phyloP scores from a whole-genome alignment of 371 early-diverging fungal genomes.

The Globomyces sp. region DNA sequence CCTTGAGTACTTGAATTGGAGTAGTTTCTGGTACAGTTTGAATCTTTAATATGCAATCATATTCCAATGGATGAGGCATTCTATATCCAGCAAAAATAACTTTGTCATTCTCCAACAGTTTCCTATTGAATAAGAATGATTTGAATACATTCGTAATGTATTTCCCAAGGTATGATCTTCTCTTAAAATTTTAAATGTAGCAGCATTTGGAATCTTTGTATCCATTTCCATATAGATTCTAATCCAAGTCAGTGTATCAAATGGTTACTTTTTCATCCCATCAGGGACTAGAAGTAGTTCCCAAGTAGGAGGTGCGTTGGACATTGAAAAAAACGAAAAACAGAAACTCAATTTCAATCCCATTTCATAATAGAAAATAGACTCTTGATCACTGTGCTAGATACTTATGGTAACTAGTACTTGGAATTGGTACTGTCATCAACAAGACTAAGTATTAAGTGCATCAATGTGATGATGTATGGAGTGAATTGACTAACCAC shows the following conservation, averaged over 20 bases:
- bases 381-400: too few relatives aligned
- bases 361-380: too few relatives aligned
- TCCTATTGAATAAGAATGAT: constrained; percentile 47
- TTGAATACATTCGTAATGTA: constrained; percentile 74
- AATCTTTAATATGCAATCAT: constrained; percentile 82
- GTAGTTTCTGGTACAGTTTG: constrained; percentile 85
- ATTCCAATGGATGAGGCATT: constrained; percentile 96
- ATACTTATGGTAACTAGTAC: too few relatives aligned
- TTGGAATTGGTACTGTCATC: too few relatives aligned
- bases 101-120: constrained; percentile 85
- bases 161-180: constrained; percentile 99
- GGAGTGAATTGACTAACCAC: too few relatives aligned
- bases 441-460: too few relatives aligned
- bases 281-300: constrained; percentile 85
- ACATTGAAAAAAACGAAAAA: constrained; percentile 16
- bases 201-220: constrained; percentile 91
- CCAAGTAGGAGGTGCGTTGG: constrained; percentile 35
- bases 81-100: constrained; percentile 98
- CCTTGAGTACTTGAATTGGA: constrained; percentile 77
- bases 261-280: constrained; percentile 77
- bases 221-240: constrained; percentile 84
- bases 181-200: constrained; percentile 86
- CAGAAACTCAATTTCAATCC: too few relatives aligned
- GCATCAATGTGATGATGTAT: too few relatives aligned
- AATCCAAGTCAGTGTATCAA: neutral